Evolutionary conservation across 305 asterid species (phyloP), one percentile per base, ranked within the genome.

Genomic region (Fraxinus paxiana): DNA sequence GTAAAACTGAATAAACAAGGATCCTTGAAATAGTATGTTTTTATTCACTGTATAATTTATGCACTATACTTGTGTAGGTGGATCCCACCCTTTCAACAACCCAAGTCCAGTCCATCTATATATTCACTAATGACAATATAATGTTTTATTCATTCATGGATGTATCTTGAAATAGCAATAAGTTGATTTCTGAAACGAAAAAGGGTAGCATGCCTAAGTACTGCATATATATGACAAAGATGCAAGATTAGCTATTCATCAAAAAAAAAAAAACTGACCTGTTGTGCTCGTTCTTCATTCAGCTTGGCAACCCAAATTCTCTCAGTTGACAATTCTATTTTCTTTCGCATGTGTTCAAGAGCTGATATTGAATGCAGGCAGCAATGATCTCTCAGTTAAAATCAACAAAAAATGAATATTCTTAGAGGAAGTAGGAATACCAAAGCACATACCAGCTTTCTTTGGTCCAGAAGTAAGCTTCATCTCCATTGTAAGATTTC

Each of bases 401-500:
- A 18, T 80, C 79, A 4, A 77, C 31, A 6, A 81, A 81, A 37
- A 67, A 61, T 41, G 82, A 28, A 77, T 54, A 77, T 71, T 67
- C 26, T 75, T 67, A 28, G 51, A 82, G 71, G 63, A 51, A 51
- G 24, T 51, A 51, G 22, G 56, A 78, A 82, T 34, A 48, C 17
- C 67, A 85, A 76, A 82, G 20, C 30, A 80, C 75, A 78, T 84
- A 94, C 99, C 98, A 79, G 97, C 97, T 88, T 94, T 95, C 90
- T 95, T 94, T 79, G 99, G 98, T 65, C 97, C 98, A 72, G 98
- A 88, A 46, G 97, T 92, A 78, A 94, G 98, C 91, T 94, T 96
- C 97, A 94, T 91, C 90, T 92, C 97, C 97, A 96, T 91, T 2
- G 85, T 82, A 77, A 94, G 96, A 84, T 88, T 92, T 37, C 88